Evolutionary conservation across 2,329 filamentous ascomycete genomes (phyloP).

Genomic region (Paraphaeosphaeria sporulosa): DNA sequence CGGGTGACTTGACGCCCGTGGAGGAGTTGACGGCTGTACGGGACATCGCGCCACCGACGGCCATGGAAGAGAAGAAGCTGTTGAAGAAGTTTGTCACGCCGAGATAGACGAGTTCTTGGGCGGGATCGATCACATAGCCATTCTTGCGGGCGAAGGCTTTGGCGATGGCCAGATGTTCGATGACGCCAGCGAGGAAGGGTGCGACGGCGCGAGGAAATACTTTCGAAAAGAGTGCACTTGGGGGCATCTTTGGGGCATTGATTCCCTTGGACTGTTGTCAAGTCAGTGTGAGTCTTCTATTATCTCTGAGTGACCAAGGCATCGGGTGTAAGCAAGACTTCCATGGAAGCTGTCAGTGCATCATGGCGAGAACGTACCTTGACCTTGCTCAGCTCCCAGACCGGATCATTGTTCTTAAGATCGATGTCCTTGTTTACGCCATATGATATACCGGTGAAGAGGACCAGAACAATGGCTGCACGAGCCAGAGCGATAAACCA

Average conservation of each 20-base stretch:
- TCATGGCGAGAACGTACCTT: conserved; percentile 30
- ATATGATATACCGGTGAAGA: conserved; percentile 71
- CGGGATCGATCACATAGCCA: conserved; percentile 69
- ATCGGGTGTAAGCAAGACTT: not conserved
- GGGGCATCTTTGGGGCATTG: conserved; percentile 58
- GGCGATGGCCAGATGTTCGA: conserved; percentile 71
- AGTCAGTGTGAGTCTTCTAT: not conserved
- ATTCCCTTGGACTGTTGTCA: conserved; percentile 59
- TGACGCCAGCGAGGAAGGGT: conserved; percentile 66
- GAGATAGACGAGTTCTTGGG: conserved; percentile 70
- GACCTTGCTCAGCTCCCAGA: conserved; percentile 68
- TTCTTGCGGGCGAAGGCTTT: conserved; percentile 69
- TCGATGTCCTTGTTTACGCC: conserved; percentile 63
- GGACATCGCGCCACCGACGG: conserved; percentile 72
- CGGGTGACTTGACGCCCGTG: conserved; percentile 67
- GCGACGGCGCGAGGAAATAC: conserved; percentile 64
- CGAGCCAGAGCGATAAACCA: conserved; percentile 68
- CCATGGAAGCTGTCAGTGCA: not conserved
- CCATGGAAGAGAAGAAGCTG: conserved; percentile 70
- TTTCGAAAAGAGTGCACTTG: conserved; percentile 58
- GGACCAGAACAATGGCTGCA: conserved; percentile 66
- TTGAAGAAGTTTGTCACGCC: conserved; percentile 70
- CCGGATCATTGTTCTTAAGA: conserved; percentile 51
- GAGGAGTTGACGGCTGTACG: conserved; percentile 72
- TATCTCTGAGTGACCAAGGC: not conserved